Evolutionary conservation across 805 yeast species (phyloP).

Genomic region (Metschnikowia continentalis): DNA sequence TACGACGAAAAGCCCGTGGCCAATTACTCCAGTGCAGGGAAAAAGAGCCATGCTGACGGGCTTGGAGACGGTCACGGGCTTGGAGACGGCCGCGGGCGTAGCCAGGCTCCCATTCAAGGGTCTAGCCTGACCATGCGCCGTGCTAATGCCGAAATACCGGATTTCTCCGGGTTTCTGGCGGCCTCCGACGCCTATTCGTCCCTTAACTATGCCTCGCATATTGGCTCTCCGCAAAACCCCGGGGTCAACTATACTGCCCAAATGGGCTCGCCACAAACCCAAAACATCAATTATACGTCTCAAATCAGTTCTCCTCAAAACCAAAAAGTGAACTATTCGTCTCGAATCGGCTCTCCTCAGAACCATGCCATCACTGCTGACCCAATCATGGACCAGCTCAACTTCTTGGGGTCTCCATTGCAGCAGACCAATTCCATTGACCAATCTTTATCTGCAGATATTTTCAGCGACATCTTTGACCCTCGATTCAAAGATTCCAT

Average conservation of each 20-base stretch:
- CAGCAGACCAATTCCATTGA: slow-evolving; percentile 9
- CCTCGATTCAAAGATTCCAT: background rate
- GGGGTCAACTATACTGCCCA: too few species aligned
- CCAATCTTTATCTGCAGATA: slow-evolving; percentile 5
- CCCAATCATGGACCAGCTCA: slow-evolving; percentile 17
- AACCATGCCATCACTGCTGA: slow-evolving; percentile 4
- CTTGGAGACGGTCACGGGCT: background rate
- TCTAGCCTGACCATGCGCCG: too few species aligned
- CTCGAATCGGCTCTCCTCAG: background rate
- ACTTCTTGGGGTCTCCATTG: slow-evolving; percentile 16
- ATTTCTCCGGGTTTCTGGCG: background rate
- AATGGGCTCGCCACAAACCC: background rate
- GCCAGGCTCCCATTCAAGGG: too few species aligned
- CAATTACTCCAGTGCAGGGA: background rate
- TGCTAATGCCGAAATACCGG: background rate
- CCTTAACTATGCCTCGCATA: background rate
- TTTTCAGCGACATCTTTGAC: background rate
- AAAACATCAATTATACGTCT: background rate
- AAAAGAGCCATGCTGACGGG: background rate
- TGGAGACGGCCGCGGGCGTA: background rate
- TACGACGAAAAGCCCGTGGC: slow-evolving; percentile 6
- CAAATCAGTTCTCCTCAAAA: background rate
- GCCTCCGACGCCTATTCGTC: background rate
- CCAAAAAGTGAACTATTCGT: background rate
- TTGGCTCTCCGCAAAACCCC: background rate